Evolutionary conservation across 495 filamentous ascomycete genomes (phyloP).

Genomic region (Penicillium psychrofluorescens): DNA sequence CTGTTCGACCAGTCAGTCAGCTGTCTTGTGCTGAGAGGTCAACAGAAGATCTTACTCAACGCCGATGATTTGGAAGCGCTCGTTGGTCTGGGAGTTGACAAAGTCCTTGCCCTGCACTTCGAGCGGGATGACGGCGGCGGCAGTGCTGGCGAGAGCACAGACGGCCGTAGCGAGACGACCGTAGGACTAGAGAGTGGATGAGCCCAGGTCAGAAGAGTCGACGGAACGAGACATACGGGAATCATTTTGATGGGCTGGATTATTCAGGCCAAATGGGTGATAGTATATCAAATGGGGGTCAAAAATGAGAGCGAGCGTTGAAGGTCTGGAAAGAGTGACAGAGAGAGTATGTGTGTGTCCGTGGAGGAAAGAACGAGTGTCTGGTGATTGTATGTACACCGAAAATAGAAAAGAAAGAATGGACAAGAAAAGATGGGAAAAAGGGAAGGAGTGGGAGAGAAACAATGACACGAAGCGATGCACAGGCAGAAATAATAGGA

Average conservation of each 20-base stretch:
- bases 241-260: constrained; percentile 12
- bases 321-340: neutral
- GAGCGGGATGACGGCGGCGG: constrained; percentile 63
- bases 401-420: constrained; percentile 1
- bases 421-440: neutral
- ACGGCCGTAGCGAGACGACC: constrained; percentile 30
- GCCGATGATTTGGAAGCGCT: constrained; percentile 84
- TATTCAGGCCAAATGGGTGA: neutral
- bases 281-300: no score
- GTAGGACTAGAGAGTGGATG: constrained; percentile 17
- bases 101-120: constrained; percentile 73
- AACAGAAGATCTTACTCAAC: constrained; percentile 52
- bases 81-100: constrained; percentile 67
- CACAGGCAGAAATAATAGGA: constrained; percentile 2
- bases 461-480: neutral
- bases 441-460: neutral
- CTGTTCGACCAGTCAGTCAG: constrained; percentile 24
- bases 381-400: constrained; percentile 3
- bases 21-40: neutral
- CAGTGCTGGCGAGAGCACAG: constrained; percentile 42
- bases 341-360: neutral
- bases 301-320: neutral
- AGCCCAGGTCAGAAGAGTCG: constrained; percentile 1
- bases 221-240: constrained; percentile 7
- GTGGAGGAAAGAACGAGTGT: constrained; percentile 21